Evolutionary conservation across 352 stramenopile species (phyloP).

Genomic region (Phytophthora multivora): DNA sequence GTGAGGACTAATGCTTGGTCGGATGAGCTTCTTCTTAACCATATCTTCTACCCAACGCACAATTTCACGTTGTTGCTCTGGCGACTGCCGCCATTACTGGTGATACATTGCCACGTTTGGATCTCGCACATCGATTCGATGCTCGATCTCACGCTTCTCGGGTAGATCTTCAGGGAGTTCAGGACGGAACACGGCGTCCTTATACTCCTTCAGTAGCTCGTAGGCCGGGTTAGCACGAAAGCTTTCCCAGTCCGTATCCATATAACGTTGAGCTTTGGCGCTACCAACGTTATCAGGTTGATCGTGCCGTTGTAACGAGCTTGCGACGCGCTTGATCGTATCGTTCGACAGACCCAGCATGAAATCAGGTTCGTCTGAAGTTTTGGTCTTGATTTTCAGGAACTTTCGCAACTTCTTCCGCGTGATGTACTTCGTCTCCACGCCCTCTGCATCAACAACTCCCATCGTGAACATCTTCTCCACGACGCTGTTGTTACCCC

Average conservation of each 20-base stretch:
- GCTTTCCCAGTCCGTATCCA: constrained; percentile 15
- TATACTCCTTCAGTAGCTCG: neutral
- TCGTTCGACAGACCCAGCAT: constrained; percentile 17
- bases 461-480: constrained; percentile 11
- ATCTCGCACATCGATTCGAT: constrained; percentile 1
- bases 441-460: neutral
- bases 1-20: constrained; percentile 9
- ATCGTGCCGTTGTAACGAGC: neutral
- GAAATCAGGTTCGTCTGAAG: constrained; percentile 9
- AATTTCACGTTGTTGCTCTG: too few relatives aligned
- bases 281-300: constrained; percentile 13
- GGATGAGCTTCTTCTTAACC: constrained; percentile 2
- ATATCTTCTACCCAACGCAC: neutral
- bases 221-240: neutral
- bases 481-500: constrained; percentile 1
- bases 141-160: constrained; percentile 6
- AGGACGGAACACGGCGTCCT: constrained; percentile 2
- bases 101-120: neutral
- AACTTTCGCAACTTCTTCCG: constrained; percentile 15
- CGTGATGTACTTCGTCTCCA: constrained; percentile 11
- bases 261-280: constrained; percentile 12
- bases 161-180: constrained; percentile 13
- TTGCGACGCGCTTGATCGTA: constrained; percentile 10
- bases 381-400: constrained; percentile 14
- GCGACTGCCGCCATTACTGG: constrained; percentile 15